phyloP scores from a whole-genome alignment of 140 eudicot genomes.

The Anethum foeniculum region DNA sequence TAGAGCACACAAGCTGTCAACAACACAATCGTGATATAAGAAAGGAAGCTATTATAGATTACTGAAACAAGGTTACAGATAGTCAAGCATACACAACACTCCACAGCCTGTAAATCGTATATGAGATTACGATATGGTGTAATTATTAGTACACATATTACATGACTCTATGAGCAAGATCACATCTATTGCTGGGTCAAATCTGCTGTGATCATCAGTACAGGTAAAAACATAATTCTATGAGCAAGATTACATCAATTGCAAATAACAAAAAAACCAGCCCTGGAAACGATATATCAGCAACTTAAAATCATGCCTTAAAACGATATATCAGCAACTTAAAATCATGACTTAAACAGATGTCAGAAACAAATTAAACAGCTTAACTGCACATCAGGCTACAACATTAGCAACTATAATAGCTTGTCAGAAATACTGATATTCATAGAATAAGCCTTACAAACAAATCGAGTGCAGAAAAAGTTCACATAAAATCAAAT shows the following conservation, averaged over 20 bases:
- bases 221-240: background rate
- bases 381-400: too few relatives aligned
- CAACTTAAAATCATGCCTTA: too few relatives aligned
- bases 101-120: background rate
- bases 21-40: background rate
- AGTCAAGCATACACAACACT: background rate
- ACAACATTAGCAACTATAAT: too few relatives aligned
- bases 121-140: background rate
- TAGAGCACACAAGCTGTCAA: background rate
- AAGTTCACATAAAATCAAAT: too few relatives aligned
- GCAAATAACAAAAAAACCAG: background rate
- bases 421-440: too few relatives aligned
- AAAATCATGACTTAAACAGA: too few relatives aligned
- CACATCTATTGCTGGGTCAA: constrained; percentile 15
- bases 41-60: background rate
- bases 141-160: background rate
- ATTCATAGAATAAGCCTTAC: too few relatives aligned
- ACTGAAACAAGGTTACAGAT: background rate
- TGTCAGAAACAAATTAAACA: too few relatives aligned
- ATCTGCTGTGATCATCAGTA: background rate
- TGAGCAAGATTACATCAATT: constrained; percentile 6
- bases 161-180: background rate
- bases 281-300: too few relatives aligned
- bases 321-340: too few relatives aligned
- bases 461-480: too few relatives aligned